Conservation (phyloP, 2,329 filamentous ascomycete genomes). For the Cytospora leucostoma region DNA sequence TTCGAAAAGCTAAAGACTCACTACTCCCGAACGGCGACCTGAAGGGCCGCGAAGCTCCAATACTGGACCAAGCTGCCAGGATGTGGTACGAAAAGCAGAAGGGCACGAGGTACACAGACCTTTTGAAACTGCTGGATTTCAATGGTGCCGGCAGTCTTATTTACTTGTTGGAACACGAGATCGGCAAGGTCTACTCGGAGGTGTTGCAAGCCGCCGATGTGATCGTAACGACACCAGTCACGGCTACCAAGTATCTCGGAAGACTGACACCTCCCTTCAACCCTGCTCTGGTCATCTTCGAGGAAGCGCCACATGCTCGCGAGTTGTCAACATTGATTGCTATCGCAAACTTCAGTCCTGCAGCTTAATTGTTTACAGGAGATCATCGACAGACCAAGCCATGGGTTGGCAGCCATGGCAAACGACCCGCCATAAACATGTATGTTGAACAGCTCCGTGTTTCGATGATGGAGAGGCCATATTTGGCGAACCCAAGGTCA, state of each 20-base stretch:
- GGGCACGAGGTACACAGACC: background rate
- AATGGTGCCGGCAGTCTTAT: background rate
- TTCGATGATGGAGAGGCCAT: constrained; percentile 8
- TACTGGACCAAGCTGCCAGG: background rate
- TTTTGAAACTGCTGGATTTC: background rate
- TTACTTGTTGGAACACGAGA: background rate
- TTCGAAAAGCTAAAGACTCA: background rate
- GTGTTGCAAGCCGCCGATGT: background rate
- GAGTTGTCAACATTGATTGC: constrained; percentile 8
- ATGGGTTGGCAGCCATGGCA: background rate
- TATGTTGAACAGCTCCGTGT: background rate
- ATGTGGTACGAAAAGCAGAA: background rate
- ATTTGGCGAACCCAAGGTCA: background rate
- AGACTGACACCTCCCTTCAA: background rate
- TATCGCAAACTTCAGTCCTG: background rate
- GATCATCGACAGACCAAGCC: constrained; percentile 12
- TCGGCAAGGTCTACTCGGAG: background rate
- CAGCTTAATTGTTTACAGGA: background rate
- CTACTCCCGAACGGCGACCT: no score
- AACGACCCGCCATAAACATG: background rate
- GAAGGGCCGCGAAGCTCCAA: background rate
- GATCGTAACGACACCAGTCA: background rate
- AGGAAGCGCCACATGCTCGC: constrained; percentile 10
- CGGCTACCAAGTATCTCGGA: background rate
- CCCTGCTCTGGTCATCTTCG: background rate